Percentiles rank a stretch among this genome's conserved stretches.
These are phyloP conservation scores for Schwanniomyces sp. DNA, from an alignment of 805 yeast genomes.

Conservation along the genomic window DNA sequence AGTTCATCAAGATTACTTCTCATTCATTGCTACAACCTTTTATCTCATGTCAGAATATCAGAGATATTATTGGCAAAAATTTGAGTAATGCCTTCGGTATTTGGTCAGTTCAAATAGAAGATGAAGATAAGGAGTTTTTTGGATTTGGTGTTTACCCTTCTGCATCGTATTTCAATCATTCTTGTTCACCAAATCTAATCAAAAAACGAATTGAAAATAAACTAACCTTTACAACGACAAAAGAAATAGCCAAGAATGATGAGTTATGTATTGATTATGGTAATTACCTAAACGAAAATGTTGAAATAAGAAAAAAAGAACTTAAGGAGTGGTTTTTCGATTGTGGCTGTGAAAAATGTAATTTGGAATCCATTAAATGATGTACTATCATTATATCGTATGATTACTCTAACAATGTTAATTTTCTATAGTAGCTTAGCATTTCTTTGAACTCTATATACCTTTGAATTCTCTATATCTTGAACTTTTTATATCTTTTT, in stretches of 20 bases:
- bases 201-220: slow-evolving; percentile 41
- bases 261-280: slow-evolving; percentile 65
- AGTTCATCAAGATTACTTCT: slow-evolving; percentile 43
- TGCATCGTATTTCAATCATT: slow-evolving; percentile 69
- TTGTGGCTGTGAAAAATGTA: slow-evolving; percentile 54
- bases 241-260: slow-evolving; percentile 41
- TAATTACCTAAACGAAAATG: slow-evolving; percentile 42
- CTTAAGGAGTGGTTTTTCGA: slow-evolving; percentile 59
- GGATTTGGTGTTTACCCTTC: slow-evolving; percentile 63
- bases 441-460: no score
- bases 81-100: slow-evolving; percentile 71
- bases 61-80: slow-evolving; percentile 56
- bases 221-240: slow-evolving; percentile 43
- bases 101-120: slow-evolving; percentile 46
- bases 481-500: no score
- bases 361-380: slow-evolving; percentile 12
- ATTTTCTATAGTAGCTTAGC: no score
- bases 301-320: slow-evolving; percentile 38
- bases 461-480: no score
- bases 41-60: slow-evolving; percentile 38
- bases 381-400: no score
- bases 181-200: slow-evolving; percentile 56
- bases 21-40: slow-evolving; percentile 31
- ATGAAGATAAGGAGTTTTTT: slow-evolving; percentile 52
- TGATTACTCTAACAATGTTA: no score